Evolutionary conservation across 176 grass and related monocot genomes (phyloP).

Genomic region (Zizania latifolia): DNA sequence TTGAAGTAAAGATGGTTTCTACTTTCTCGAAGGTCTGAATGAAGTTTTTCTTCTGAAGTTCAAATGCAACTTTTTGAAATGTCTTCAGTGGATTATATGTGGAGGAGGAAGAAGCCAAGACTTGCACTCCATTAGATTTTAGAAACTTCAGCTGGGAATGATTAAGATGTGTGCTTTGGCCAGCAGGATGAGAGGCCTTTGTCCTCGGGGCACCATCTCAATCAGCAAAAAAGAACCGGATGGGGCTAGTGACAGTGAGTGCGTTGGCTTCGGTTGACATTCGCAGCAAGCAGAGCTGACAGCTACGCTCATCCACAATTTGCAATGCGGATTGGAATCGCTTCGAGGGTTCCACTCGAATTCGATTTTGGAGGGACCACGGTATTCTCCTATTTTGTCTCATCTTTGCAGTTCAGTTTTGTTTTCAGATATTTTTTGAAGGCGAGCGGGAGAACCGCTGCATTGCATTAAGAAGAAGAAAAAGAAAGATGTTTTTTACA

Average conservation of each 20-base stretch:
- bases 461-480: too few relatives aligned
- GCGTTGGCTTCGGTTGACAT: conserved; percentile 7
- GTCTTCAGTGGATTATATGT: neutral
- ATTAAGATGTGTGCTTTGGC: neutral
- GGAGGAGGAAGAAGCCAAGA: neutral
- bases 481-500: too few relatives aligned
- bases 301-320: neutral
- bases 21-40: too few relatives aligned
- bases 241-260: conserved; percentile 12
- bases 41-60: neutral
- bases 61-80: neutral
- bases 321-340: conserved; percentile 20
- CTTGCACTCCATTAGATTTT: neutral
- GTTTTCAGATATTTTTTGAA: too few relatives aligned
- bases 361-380: conserved; percentile 23
- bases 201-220: neutral
- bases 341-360: conserved; percentile 7
- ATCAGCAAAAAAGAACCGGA: conserved; percentile 24
- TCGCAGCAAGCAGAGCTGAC: conserved; percentile 3
- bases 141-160: neutral
- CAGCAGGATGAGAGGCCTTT: neutral
- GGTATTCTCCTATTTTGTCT: neutral
- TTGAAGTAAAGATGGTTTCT: neutral
- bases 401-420: neutral
- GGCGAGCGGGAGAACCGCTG: too few relatives aligned